Conservation (phyloP, 1,284 basidiomycete species). For the Cerioporus squamosus region DNA sequence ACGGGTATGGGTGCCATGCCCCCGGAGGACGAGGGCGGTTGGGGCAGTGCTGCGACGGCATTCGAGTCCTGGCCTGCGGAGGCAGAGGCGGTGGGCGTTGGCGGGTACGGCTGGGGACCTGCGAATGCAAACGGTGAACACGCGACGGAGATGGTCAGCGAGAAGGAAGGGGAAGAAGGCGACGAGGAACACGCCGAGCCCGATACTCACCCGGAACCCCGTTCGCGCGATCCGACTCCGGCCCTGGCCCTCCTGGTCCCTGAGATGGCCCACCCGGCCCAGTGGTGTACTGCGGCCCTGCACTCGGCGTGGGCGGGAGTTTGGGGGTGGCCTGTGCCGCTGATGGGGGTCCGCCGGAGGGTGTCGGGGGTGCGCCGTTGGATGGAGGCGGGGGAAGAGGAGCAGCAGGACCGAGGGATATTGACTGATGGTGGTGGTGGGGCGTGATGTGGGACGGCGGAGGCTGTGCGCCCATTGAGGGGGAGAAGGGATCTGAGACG, state of each 20-base stretch:
- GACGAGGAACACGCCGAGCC: neutral
- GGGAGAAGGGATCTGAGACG: conserved; percentile 28
- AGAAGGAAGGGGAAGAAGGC: neutral
- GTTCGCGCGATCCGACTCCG: conserved; percentile 23
- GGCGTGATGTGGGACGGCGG: conserved; percentile 19
- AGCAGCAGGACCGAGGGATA: conserved; percentile 26
- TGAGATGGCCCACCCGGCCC: conserved; percentile 20
- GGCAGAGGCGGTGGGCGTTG: conserved; percentile 15
- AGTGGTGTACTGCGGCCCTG: conserved; percentile 21
- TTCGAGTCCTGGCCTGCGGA: conserved; percentile 3
- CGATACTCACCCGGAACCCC: conserved; percentile 21
- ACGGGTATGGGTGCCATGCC: conserved; percentile 20
- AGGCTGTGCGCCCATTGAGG: conserved; percentile 22
- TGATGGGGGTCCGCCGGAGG: conserved; percentile 12
- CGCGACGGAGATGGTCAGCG: neutral
- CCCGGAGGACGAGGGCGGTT: conserved; percentile 16
- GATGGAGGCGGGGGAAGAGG: conserved; percentile 19
- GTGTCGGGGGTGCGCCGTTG: conserved; percentile 20
- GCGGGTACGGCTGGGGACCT: conserved; percentile 24
- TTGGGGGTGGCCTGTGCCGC: conserved; percentile 29
- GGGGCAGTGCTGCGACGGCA: conserved; percentile 17
- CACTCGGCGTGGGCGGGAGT: conserved; percentile 29
- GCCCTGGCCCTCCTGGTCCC: conserved; percentile 20
- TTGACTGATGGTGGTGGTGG: conserved; percentile 28
- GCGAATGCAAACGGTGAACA: neutral